Percentiles rank a stretch among this genome's conserved stretches.
Evolutionary conservation across 2,329 filamentous ascomycete genomes (phyloP).

Genomic region (Colletotrichum neosansevieriae): DNA sequence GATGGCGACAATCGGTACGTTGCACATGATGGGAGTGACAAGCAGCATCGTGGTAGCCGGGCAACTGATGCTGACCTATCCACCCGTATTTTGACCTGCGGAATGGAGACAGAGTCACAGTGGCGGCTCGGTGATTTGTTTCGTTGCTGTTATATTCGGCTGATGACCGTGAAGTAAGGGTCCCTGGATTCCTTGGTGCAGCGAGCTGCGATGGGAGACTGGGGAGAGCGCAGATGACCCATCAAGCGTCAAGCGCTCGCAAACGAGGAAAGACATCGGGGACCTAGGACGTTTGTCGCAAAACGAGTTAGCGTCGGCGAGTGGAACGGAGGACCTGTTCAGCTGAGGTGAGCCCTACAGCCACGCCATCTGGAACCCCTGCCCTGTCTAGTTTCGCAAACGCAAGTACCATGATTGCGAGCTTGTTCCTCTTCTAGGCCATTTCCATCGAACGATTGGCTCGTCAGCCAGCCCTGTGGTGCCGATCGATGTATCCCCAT

Average conservation of each 20-base stretch:
- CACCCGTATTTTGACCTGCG: slow-evolving; percentile 4
- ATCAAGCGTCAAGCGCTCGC: slow-evolving; percentile 15
- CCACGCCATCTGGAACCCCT: slow-evolving; percentile 44
- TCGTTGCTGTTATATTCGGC: background rate
- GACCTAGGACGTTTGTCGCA: slow-evolving; percentile 37
- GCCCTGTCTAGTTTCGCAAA: slow-evolving; percentile 40
- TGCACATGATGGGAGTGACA: background rate
- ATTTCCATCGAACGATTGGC: slow-evolving; percentile 45
- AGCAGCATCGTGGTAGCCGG: background rate
- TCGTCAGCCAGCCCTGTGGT: slow-evolving; percentile 40
- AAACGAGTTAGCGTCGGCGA: slow-evolving; percentile 49
- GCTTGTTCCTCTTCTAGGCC: slow-evolving; percentile 47
- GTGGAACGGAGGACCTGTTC: slow-evolving; percentile 48
- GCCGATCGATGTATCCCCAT: slow-evolving; percentile 38
- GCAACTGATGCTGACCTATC: slow-evolving; percentile 31
- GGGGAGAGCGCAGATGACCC: slow-evolving; percentile 37
- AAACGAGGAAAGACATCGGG: slow-evolving; percentile 11
- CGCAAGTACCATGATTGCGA: slow-evolving; percentile 38
- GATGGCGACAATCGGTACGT: background rate
- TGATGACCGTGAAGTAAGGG: slow-evolving; percentile 31
- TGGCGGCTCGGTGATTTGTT: slow-evolving; percentile 28
- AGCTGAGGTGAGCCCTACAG: slow-evolving; percentile 55
- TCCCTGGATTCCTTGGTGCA: slow-evolving; percentile 44
- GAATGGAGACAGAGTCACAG: slow-evolving; percentile 3
- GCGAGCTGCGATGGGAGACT: slow-evolving; percentile 45